Evolutionary conservation across 306 rosid genomes (phyloP).

Genomic region (Cotoneaster glaucophyllus): DNA sequence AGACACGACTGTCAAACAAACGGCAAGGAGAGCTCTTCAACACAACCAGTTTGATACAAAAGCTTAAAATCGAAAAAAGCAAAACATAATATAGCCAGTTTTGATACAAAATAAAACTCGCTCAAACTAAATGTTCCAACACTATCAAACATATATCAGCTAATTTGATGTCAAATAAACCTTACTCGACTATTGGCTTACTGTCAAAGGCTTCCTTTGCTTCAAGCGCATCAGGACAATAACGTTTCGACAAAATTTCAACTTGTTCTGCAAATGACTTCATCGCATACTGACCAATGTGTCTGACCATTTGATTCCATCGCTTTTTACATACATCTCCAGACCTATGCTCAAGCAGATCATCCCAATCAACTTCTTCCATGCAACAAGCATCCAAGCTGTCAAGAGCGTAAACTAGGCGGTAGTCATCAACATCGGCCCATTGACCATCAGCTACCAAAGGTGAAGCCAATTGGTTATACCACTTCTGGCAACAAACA

Average conservation of each 20-base stretch:
- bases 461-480: conserved; percentile 50
- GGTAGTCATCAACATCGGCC: conserved; percentile 73
- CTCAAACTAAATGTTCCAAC: background rate
- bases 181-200: conserved; percentile 37
- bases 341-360: conserved; percentile 55
- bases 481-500: conserved; percentile 60
- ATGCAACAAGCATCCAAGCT: conserved; percentile 57
- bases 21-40: too few relatives aligned
- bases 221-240: conserved; percentile 41
- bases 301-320: conserved; percentile 68
- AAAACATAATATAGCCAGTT: background rate
- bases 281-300: conserved; percentile 44
- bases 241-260: conserved; percentile 57
- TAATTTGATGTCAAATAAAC: background rate
- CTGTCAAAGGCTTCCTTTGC: conserved; percentile 50
- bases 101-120: background rate
- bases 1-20: too few relatives aligned
- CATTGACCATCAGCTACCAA: conserved; percentile 48
- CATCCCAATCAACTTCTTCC: conserved; percentile 85
- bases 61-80: background rate
- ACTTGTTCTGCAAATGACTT: conserved; percentile 73
- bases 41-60: background rate
- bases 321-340: conserved; percentile 69
- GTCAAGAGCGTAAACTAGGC: conserved; percentile 45
- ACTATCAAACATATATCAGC: background rate